Base-by-base conservation (phyloP, 768 basidiomycete species). In the Lactifluus piperatus region DNA sequence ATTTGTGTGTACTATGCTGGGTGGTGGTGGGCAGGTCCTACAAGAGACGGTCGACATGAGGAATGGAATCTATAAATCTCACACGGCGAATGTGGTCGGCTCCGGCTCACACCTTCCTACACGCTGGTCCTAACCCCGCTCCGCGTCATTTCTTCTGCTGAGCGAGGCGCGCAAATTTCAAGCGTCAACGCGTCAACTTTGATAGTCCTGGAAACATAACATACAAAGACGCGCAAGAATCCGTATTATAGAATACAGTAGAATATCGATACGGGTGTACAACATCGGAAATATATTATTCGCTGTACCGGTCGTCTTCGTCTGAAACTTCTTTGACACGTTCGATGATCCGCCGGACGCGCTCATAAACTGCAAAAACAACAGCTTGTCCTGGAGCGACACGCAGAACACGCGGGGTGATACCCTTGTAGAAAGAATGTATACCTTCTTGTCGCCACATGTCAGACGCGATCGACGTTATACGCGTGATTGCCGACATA, bases 371-470 rank as follows among this genome's bases (percentile, higher is more conserved):
- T 13, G 95, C 91, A 68, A 98, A 98, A 36, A 97, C 95, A 64
- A 98, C 90, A 2, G 94, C 94, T 71, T 92, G 91, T 1, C 95
- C 97, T 9, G 97, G 97, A 2, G 97, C 97, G 46, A 99, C 97
- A 54, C 97, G 84, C 67, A 97, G 76, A n/a, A n/a, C 94, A 22
- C 97, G 81, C 36, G 97, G 97, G 0, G 95, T 97, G 70, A 99
- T 97, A 20, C 97, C 97, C 76, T 97, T 98, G 77, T 98, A 98
- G 74, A 99, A 98, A 54, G 94, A 92, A 45, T 73, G 73, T 16
- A 87, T 76, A 6, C 97, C 97, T 73, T 99, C 97, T 64, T 81
- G 78, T 61, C 77, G 81, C 87, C 93, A 97, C 93, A 98, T 97
- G 48, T 92, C 92, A n/a, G 74, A 73, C 30, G 92, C 86, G 58